Conservation (phyloP, 192 early-diverging fungal genomes). For the Coemansia sp. region DNA sequence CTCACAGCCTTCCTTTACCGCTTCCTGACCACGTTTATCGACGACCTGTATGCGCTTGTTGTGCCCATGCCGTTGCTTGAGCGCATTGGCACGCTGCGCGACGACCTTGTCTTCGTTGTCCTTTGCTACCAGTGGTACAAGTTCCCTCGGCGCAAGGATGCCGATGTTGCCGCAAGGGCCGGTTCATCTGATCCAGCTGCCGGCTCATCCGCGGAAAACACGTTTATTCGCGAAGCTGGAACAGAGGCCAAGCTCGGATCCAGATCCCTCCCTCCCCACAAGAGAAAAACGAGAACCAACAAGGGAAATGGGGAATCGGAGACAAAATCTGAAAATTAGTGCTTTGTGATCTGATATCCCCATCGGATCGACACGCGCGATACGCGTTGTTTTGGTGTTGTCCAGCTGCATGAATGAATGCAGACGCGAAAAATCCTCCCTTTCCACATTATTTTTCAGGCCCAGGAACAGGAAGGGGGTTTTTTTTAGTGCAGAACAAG, state of each 20-base stretch:
- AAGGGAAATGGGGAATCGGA: not conserved
- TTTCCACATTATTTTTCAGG: not conserved
- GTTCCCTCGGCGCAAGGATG: constrained; percentile 40
- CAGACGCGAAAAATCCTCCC: constrained; percentile 12
- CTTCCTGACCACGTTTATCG: constrained; percentile 59
- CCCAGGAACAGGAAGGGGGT: not conserved
- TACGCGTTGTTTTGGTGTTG: constrained; percentile 18
- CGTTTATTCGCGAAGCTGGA: not conserved
- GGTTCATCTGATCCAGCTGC: not conserved
- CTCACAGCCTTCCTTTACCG: constrained; percentile 59
- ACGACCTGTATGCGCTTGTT: constrained; percentile 64
- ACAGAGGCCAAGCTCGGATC: not conserved
- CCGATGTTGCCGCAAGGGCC: not conserved
- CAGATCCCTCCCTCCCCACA: not conserved
- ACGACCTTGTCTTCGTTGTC: constrained; percentile 60
- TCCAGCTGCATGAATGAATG: not conserved
- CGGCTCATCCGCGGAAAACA: not conserved
- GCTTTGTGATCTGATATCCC: not conserved
- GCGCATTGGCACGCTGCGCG: constrained; percentile 60
- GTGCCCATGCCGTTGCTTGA: constrained; percentile 62
- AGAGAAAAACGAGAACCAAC: not conserved
- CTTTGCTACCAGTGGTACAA: constrained; percentile 59
- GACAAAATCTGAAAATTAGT: not conserved
- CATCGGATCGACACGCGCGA: not conserved
- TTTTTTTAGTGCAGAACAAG: not conserved